Evolutionary conservation across 371 early-diverging fungal species (phyloP).

Genomic region (Umbelopsis sp.): DNA sequence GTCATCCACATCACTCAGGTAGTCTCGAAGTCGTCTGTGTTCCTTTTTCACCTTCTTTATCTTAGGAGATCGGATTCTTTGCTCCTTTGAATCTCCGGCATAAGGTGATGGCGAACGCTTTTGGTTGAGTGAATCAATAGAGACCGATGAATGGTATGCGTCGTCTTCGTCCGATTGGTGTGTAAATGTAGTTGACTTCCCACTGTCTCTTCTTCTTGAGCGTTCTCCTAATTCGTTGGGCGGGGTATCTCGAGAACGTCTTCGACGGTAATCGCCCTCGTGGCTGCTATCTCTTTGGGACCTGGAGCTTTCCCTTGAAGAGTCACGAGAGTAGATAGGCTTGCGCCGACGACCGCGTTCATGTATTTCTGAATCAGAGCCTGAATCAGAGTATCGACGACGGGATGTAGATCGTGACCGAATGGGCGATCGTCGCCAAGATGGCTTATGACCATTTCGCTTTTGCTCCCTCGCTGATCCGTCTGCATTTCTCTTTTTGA

Average conservation of each 20-base stretch:
- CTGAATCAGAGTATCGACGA: slow-evolving; percentile 22
- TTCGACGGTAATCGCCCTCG: slow-evolving; percentile 23
- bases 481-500: slow-evolving; percentile 40
- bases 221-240: neutral
- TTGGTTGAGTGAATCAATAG: slow-evolving; percentile 20
- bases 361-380: slow-evolving; percentile 18
- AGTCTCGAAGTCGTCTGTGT: slow-evolving; percentile 51
- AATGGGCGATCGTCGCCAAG: neutral
- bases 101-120: neutral
- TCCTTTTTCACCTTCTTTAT: slow-evolving; percentile 23
- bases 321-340: slow-evolving; percentile 27
- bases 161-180: slow-evolving; percentile 9
- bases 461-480: neutral
- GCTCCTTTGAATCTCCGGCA: neutral
- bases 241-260: slow-evolving; percentile 17
- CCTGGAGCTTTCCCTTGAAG: slow-evolving; percentile 22
- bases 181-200: slow-evolving; percentile 17
- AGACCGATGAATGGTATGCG: slow-evolving; percentile 20
- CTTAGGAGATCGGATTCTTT: neutral
- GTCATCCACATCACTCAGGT: slow-evolving; percentile 50
- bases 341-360: slow-evolving; percentile 22
- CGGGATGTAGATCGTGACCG: slow-evolving; percentile 29
- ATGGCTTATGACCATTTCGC: slow-evolving; percentile 3
- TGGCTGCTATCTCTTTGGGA: slow-evolving; percentile 14
- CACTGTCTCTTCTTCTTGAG: neutral